A percentile compares a stretch with the other conserved stretches of the same genome.
Evolutionary conservation across 306 rosid genomes (phyloP).

Genomic region (Elaeagnus macrophylla): DNA sequence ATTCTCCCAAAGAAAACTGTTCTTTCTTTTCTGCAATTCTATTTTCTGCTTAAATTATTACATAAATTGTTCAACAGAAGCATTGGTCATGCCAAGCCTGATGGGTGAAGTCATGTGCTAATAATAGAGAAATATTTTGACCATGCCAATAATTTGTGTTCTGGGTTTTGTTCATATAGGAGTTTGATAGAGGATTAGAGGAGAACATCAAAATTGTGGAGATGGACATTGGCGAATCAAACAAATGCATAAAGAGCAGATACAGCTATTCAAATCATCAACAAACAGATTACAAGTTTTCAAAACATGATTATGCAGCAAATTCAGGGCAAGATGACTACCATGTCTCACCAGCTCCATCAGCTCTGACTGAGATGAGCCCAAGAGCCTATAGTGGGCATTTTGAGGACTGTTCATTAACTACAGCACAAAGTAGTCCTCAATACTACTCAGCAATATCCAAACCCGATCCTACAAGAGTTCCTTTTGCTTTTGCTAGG

Average conservation of each 20-base stretch:
- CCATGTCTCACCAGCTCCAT: slow-evolving; percentile 57
- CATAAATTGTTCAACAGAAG: too few relatives aligned
- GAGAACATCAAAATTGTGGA: slow-evolving; percentile 82
- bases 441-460: slow-evolving; percentile 50
- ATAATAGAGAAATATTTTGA: not conserved
- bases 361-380: slow-evolving; percentile 50
- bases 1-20: too few relatives aligned
- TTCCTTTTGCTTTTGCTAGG: slow-evolving; percentile 51
- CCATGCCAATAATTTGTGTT: slow-evolving; percentile 4
- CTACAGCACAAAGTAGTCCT: slow-evolving; percentile 66
- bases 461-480: slow-evolving; percentile 36
- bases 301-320: slow-evolving; percentile 25
- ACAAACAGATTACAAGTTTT: slow-evolving; percentile 25
- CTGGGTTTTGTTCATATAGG: slow-evolving; percentile 33
- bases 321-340: slow-evolving; percentile 45
- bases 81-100: too few relatives aligned
- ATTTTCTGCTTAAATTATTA: too few relatives aligned
- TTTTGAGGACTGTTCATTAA: slow-evolving; percentile 53
- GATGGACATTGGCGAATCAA: slow-evolving; percentile 66
- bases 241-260: slow-evolving; percentile 37
- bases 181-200: slow-evolving; percentile 43
- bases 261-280: slow-evolving; percentile 36
- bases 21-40: too few relatives aligned
- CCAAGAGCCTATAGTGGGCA: slow-evolving; percentile 66
- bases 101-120: too few relatives aligned